These are phyloP conservation scores for Boletus sp. DNA, from an alignment of 768 basidiomycete species.

Conservation along the genomic window DNA sequence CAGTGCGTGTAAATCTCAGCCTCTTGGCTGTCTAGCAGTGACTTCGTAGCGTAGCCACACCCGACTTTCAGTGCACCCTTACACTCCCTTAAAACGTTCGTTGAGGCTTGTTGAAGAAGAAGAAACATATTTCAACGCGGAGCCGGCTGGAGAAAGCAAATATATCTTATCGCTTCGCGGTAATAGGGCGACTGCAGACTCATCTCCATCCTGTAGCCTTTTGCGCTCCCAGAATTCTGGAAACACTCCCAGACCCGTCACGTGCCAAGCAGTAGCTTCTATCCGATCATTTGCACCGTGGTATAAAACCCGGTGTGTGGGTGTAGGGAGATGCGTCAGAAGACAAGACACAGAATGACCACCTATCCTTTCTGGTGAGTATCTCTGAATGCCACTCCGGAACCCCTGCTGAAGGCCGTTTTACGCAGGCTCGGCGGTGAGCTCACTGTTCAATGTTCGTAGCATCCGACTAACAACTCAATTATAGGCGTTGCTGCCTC, in stretches of 20 bases:
- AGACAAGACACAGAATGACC: slow-evolving; percentile 21
- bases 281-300: neutral
- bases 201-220: slow-evolving; percentile 18
- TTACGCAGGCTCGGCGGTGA: slow-evolving; percentile 59
- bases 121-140: neutral
- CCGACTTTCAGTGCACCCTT: neutral
- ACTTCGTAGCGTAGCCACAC: slow-evolving; percentile 12
- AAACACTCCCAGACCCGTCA: neutral
- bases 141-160: neutral
- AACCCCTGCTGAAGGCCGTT: neutral
- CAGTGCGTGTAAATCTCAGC: neutral
- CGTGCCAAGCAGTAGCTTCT: slow-evolving; percentile 9
- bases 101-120: neutral
- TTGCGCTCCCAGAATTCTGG: slow-evolving; percentile 5
- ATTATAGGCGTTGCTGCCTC: slow-evolving; percentile 58
- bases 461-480: slow-evolving; percentile 7
- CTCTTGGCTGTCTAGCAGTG: neutral
- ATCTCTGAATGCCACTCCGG: neutral
- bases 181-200: slow-evolving; percentile 1
- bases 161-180: slow-evolving; percentile 2
- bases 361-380: slow-evolving; percentile 34
- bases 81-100: neutral
- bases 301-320: slow-evolving; percentile 20
- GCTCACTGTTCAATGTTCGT: neutral
- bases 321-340: neutral